Percentiles rank a stretch among this genome's conserved stretches.
These are phyloP conservation scores for Didymellaceae sp. DNA, from an alignment of 2,329 filamentous ascomycete genomes.

Conservation along the genomic window DNA sequence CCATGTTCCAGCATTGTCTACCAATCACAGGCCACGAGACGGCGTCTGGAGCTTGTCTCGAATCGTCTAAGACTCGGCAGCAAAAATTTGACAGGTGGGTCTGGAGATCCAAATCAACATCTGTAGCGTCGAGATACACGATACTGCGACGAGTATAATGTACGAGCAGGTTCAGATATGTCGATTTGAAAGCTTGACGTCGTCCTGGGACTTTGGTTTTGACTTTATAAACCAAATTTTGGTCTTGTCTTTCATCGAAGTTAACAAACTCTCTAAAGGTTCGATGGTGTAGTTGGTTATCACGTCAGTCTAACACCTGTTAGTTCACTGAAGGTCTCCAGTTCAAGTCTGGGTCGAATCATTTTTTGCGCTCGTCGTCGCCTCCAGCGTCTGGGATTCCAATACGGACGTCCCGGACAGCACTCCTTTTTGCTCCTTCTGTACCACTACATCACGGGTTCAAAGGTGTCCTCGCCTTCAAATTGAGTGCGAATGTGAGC, in stretches of 20 bases:
- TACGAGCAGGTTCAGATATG: neutral
- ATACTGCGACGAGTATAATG: neutral
- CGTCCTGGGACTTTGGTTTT: neutral
- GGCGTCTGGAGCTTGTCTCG: conserved; percentile 1
- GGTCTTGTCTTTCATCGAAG: neutral
- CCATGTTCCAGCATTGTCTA: neutral
- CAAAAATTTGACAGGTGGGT: conserved; percentile 4
- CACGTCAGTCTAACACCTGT: conserved; percentile 54
- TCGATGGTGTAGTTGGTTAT: conserved; percentile 55
- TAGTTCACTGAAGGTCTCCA: conserved; percentile 22
- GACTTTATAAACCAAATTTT: neutral
- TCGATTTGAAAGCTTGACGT: neutral
- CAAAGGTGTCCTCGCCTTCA: no score
- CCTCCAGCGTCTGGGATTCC: no score
- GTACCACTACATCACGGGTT: no score
- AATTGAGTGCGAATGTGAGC: no score
- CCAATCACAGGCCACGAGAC: neutral
- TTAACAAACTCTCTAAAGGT: conserved; percentile 9
- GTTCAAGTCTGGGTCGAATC: conserved; percentile 31
- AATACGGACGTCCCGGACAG: no score
- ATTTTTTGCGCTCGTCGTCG: conserved; percentile 11
- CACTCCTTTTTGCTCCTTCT: no score
- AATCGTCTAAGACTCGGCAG: neutral
- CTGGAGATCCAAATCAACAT: neutral
- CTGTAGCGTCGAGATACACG: neutral